A percentile compares a stretch with the other conserved stretches of the same genome.
phyloP scores from a whole-genome alignment of 2,329 filamentous ascomycete species.

The Arthrinium puccinioides region DNA sequence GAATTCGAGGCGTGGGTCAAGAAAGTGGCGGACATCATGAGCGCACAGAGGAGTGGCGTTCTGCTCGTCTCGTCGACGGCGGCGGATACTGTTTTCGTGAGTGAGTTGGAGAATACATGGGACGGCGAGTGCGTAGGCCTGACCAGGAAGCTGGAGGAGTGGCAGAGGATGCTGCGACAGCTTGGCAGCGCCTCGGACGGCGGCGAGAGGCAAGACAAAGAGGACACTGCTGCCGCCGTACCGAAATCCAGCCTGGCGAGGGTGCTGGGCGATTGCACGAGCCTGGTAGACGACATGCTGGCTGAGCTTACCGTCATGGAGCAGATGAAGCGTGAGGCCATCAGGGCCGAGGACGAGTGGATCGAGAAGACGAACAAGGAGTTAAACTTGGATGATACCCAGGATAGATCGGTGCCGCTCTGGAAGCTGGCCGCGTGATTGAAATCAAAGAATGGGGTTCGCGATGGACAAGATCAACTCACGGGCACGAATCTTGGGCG shows the following conservation, averaged over 20 bases:
- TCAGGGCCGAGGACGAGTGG: constrained; percentile 51
- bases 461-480: no score
- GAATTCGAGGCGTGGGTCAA: constrained; percentile 55
- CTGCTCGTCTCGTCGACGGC: constrained; percentile 25
- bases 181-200: constrained; percentile 26
- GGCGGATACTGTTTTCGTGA: constrained; percentile 39
- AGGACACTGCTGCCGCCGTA: neutral
- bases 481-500: no score
- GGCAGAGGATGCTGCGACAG: constrained; percentile 39
- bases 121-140: constrained; percentile 48
- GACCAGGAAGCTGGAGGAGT: constrained; percentile 45
- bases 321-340: constrained; percentile 50
- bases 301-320: constrained; percentile 57
- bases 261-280: constrained; percentile 19
- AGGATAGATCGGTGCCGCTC: constrained; percentile 16
- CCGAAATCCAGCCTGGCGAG: constrained; percentile 16
- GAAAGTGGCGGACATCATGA: constrained; percentile 37
- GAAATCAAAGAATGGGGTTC: neutral
- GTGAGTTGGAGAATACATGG: constrained; percentile 50
- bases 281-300: constrained; percentile 51
- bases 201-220: constrained; percentile 3
- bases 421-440: constrained; percentile 18
- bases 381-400: constrained; percentile 21
- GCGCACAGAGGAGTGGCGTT: constrained; percentile 30
- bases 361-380: constrained; percentile 45